These are phyloP conservation scores for Tolypocladium tundrense DNA, from an alignment of 2,329 filamentous ascomycete species.

Conservation along the genomic window DNA sequence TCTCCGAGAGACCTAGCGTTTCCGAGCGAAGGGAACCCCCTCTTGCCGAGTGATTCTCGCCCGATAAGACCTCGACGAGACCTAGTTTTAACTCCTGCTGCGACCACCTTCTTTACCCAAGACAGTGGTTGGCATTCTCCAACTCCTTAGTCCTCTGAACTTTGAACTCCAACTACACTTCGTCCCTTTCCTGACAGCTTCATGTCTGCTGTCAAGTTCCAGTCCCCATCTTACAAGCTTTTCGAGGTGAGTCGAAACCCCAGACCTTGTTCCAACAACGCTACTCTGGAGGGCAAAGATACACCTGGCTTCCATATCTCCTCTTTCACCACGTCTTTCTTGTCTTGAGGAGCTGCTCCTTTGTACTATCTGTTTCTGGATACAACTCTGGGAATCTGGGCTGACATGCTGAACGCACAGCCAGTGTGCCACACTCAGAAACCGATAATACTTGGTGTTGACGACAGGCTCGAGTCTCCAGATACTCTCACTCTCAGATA, in stretches of 20 bases:
- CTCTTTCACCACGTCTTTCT: neutral
- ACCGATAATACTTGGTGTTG: conserved; percentile 43
- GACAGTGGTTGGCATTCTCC: conserved; percentile 27
- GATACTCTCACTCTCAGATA: conserved; percentile 46
- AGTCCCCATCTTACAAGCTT: conserved; percentile 45
- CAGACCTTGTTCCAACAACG: conserved; percentile 19
- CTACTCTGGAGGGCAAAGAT: neutral
- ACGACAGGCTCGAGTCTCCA: conserved; percentile 47
- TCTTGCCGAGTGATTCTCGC: conserved; percentile 18
- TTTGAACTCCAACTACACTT: conserved; percentile 18
- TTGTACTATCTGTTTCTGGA: conserved; percentile 8
- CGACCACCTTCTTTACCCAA: conserved; percentile 22
- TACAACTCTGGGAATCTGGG: conserved; percentile 3
- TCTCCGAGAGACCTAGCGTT: conserved; percentile 24
- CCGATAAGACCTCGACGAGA: conserved; percentile 28
- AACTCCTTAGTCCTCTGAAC: conserved; percentile 19
- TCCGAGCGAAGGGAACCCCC: conserved; percentile 16
- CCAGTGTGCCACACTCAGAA: conserved; percentile 43
- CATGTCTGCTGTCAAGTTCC: conserved; percentile 50
- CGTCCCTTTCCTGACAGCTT: conserved; percentile 31
- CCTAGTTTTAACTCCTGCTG: conserved; percentile 22
- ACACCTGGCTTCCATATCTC: neutral
- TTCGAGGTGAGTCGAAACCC: conserved; percentile 44
- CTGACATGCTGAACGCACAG: conserved; percentile 24
- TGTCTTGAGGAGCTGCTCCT: conserved; percentile 2